Evolutionary conservation across 495 filamentous ascomycete species (phyloP), one percentile per base, ranked within the genome.

Genomic region (Aspergillus heteromorphus): DNA sequence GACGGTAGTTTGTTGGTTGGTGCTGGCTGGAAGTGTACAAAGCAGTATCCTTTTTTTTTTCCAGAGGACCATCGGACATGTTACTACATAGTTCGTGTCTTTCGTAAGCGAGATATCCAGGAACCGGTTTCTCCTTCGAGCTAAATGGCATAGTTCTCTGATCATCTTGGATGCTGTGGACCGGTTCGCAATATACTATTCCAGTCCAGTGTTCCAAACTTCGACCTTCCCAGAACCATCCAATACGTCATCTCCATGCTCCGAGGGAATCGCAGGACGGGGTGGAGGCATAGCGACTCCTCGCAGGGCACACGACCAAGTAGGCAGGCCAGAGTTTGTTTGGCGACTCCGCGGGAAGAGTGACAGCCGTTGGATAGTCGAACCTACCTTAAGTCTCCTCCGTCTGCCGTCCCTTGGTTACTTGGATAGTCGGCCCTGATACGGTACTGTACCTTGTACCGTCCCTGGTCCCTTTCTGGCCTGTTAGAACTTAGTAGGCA

Each of bases 311-410:
- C n/a, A n/a, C n/a, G n/a, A n/a, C n/a, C n/a, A n/a, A n/a, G n/a
- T n/a, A n/a, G n/a, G 23, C 23, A 27, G 23, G 23, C 23, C 23
- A 27, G 23, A 27, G 23, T 27, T 38, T 38, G 34, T 14, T 38
- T 14, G 31, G 13, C 9, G 8, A n/a, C n/a, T 13, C n/a, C 34
- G 11, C 34, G 34, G 19, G 40, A 43, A 23, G 20, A 29, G 25
- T 47, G 43, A 47, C 43, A 47, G 43, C 43, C 43, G 43, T 47
- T 47, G 21, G 17, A 47, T 29, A 29, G 43, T 27, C 43, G 43
- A 27, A 16, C 23, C 43, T 27, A 25, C n/a, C n/a, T n/a, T n/a
- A 43, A 23, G 40, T 43, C n/a, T 27, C 23, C 23, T 27, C 23
- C 23, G 23, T 27, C 23, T 7, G 23, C 23, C 23, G 23, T 27